phyloP scores from a whole-genome alignment of 1,284 basidiomycete genomes.

The Tylopilus orsonianus region DNA sequence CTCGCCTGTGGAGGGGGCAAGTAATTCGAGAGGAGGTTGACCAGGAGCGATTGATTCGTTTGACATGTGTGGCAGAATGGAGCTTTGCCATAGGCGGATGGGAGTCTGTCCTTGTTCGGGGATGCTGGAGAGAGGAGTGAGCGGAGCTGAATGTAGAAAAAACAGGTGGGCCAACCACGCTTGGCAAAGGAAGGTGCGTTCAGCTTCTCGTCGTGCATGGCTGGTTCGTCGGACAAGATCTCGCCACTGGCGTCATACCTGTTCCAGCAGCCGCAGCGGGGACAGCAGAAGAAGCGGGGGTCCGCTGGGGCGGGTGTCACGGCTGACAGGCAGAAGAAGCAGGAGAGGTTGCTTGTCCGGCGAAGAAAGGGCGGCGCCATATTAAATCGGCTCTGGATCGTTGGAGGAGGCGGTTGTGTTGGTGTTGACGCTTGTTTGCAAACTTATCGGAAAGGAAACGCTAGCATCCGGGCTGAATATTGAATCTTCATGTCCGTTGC shows the following conservation, averaged over 20 bases:
- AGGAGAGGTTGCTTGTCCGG: constrained; percentile 41
- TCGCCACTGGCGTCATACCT: constrained; percentile 67
- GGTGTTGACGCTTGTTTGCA: constrained; percentile 16
- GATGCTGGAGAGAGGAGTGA: constrained; percentile 46
- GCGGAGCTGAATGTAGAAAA: neutral
- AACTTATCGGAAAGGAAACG: constrained; percentile 22
- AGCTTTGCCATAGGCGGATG: constrained; percentile 52
- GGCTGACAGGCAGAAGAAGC: constrained; percentile 66
- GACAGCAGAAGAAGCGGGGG: constrained; percentile 59
- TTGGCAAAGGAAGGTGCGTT: constrained; percentile 73
- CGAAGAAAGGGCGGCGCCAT: constrained; percentile 36
- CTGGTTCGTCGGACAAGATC: constrained; percentile 81
- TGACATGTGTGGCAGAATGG: constrained; percentile 85
- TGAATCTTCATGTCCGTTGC: constrained; percentile 43
- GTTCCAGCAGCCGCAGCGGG: constrained; percentile 71
- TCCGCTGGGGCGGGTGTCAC: constrained; percentile 45
- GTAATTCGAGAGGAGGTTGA: constrained; percentile 87
- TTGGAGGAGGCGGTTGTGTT: neutral
- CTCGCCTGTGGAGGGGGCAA: constrained; percentile 67
- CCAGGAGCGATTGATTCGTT: constrained; percentile 85
- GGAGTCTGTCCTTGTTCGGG: constrained; percentile 64
- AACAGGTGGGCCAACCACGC: constrained; percentile 53
- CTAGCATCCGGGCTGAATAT: too few species aligned
- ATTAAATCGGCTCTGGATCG: too few species aligned
- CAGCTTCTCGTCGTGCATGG: constrained; percentile 77